Conservation (phyloP, 441 rosid genomes). For the Omphalea diandra region DNA sequence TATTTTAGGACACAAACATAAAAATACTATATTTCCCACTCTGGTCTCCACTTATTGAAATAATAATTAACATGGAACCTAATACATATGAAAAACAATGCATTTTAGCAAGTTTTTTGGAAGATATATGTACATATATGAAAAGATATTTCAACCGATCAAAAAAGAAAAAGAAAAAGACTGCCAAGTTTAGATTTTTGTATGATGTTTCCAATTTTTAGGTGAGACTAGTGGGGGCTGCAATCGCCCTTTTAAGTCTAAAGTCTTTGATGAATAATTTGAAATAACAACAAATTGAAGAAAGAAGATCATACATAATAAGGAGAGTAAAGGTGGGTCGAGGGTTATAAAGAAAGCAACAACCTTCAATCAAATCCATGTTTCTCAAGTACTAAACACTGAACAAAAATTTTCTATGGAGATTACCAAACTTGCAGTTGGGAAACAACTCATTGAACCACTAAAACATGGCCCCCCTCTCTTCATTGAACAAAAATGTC, state of each 20-base stretch:
- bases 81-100: not conserved
- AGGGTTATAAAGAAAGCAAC: constrained; percentile 29
- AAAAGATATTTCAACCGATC: not conserved
- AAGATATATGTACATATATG: not conserved
- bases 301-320: not conserved
- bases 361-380: constrained; percentile 52
- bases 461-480: constrained; percentile 30
- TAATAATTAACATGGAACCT: not conserved
- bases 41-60: not conserved
- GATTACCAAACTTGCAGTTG: constrained; percentile 33
- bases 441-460: constrained; percentile 60
- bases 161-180: too few relatives aligned
- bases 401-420: constrained; percentile 18
- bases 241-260: not conserved
- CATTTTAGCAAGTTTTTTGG: not conserved
- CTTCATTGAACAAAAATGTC: constrained; percentile 21
- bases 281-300: not conserved
- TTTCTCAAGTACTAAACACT: constrained; percentile 45
- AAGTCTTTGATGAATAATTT: constrained; percentile 17
- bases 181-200: not conserved
- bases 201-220: not conserved
- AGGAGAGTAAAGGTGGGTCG: constrained; percentile 24
- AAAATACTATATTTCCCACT: not conserved
- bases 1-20: not conserved
- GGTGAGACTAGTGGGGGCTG: not conserved